phyloP scores from a whole-genome alignment of 2,329 filamentous ascomycete species.

The Fusarium chuoi region DNA sequence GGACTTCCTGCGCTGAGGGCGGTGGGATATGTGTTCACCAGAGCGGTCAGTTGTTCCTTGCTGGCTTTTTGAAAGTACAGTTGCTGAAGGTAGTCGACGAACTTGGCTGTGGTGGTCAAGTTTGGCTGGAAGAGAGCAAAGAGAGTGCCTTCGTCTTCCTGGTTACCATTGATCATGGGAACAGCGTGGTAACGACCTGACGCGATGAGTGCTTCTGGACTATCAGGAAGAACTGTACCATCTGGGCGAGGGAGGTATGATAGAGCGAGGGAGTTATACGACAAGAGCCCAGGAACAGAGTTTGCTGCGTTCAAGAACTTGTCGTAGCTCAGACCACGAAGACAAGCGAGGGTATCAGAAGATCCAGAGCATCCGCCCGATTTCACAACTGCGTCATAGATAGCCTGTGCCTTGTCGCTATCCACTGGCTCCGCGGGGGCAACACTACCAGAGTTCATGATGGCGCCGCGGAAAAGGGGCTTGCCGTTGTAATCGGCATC shows the following conservation, averaged over 20 bases:
- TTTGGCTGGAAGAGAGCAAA: constrained; percentile 77
- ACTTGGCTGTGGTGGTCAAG: constrained; percentile 67
- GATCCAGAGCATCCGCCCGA: constrained; percentile 69
- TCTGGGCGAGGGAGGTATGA: constrained; percentile 82
- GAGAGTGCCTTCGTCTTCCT: constrained; percentile 83
- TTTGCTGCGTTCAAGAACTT: constrained; percentile 73
- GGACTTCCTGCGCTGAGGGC: constrained; percentile 70
- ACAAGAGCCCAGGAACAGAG: constrained; percentile 74
- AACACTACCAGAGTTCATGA: constrained; percentile 79
- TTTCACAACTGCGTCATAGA: constrained; percentile 71
- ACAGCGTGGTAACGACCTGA: constrained; percentile 61
- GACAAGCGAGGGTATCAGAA: constrained; percentile 70
- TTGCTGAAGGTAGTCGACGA: constrained; percentile 70
- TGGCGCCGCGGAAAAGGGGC: constrained; percentile 77
- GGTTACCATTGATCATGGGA: constrained; percentile 71
- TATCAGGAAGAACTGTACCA: constrained; percentile 68
- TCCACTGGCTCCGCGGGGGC: constrained; percentile 73
- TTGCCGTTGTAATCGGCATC: constrained; percentile 79
- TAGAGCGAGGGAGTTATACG: constrained; percentile 74
- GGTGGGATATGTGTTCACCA: constrained; percentile 73
- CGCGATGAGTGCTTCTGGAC: constrained; percentile 67
- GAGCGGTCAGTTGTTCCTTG: constrained; percentile 58
- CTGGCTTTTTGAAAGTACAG: constrained; percentile 70
- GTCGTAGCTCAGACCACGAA: constrained; percentile 69
- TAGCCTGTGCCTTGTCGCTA: constrained; percentile 69